Base-by-base conservation (phyloP, 768 basidiomycete species). In the Floccularia luteovirens region DNA sequence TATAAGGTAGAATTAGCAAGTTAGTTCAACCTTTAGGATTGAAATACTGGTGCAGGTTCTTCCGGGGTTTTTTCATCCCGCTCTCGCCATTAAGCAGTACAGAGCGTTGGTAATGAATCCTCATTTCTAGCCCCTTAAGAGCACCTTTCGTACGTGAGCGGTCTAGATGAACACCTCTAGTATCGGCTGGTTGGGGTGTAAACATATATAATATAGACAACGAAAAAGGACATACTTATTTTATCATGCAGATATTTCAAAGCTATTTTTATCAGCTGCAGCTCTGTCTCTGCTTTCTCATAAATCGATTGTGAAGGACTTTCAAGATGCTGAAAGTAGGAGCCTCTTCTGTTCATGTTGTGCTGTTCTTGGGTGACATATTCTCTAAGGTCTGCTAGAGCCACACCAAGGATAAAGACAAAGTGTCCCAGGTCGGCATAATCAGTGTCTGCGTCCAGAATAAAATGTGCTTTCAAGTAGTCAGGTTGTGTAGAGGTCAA, bases 61-160 rank as follows among this genome's bases (percentile, higher is more conserved):
- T 40, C 33, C 28, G 40, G 21, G 43, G 38, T 33, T 33, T 21
- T 24, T 16, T 31, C 5, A 14, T 17, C 8, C 38, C 31, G 58
- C 51, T 6, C 61, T 23, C n/a, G 21, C n/a, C 22, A 24, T 23
- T 41, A 22, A 41, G 19, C 11, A 41, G 14, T 24, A 16, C 14
- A 21, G 17, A 48, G 5, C 73, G 77, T 48, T 84, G 79, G 50
- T 82, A 86, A 50, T 74, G 56, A 10, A 88, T 58, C 17, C 79
- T 73, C 63, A 82, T 70, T 6, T 73, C 64, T 11, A 86, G 56
- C 31, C 72, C 74, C 51, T 88, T 82, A 36, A 88, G 57, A 0
- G 72, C 70, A 2, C 76, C 80, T 48, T 89, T 90, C 3, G 77
- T 71, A 41, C 81, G 70, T 2, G 86, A 85, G 34, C 87, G 77